phyloP scores from a whole-genome alignment of 176 grass and related monocot genomes.

The Secale cereale region DNA sequence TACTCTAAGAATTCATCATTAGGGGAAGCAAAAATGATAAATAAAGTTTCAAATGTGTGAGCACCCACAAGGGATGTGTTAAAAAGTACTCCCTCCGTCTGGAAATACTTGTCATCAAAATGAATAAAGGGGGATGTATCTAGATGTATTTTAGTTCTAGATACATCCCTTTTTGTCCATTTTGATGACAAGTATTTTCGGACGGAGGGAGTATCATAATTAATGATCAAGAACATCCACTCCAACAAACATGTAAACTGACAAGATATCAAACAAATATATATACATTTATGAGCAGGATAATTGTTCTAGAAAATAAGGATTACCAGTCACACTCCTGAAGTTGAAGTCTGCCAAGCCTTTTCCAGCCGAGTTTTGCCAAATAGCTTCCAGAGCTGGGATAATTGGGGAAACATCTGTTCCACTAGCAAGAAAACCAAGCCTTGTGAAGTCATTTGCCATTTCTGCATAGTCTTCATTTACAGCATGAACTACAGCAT shows the following conservation, averaged over 20 bases:
- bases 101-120: too few relatives aligned
- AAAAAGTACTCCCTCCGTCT: too few relatives aligned
- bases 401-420: slow-evolving; percentile 94
- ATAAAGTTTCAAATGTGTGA: slow-evolving; percentile 4
- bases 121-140: too few relatives aligned
- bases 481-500: slow-evolving; percentile 98
- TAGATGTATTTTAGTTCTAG: too few relatives aligned
- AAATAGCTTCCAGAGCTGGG: slow-evolving; percentile 92
- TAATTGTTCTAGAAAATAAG: not conserved
- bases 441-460: slow-evolving; percentile 99
- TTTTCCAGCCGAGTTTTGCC: slow-evolving; percentile 98
- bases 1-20: slow-evolving; percentile 19
- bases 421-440: slow-evolving; percentile 93
- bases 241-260: not conserved
- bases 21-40: slow-evolving; percentile 5
- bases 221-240: slow-evolving; percentile 1
- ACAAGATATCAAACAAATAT: not conserved
- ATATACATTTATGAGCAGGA: not conserved
- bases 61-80: not conserved
- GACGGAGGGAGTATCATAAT: not conserved
- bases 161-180: too few relatives aligned
- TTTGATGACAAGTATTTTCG: too few relatives aligned
- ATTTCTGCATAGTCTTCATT: slow-evolving; percentile 99
- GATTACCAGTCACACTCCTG: slow-evolving; percentile 87
- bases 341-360: slow-evolving; percentile 98